Conservation (phyloP, 2,329 filamentous ascomycete genomes). For the Reticulascus tulasneorum region DNA sequence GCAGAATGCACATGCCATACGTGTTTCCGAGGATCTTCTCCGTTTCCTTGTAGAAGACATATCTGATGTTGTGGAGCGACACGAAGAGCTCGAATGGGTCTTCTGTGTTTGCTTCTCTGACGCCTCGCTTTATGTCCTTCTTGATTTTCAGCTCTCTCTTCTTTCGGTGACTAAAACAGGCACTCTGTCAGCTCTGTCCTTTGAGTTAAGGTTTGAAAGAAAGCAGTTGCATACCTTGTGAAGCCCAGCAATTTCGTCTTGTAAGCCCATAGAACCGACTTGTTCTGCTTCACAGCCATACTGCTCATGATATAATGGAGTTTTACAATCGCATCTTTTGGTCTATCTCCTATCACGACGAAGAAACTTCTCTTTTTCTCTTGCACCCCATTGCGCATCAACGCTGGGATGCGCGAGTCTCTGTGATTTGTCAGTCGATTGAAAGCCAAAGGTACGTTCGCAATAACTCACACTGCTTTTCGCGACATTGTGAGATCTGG, state of each 20-base stretch:
- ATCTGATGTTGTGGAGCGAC: constrained; percentile 93
- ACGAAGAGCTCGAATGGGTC: constrained; percentile 98
- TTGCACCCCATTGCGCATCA: constrained; percentile 86
- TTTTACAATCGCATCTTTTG: constrained; percentile 96
- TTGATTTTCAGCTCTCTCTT: constrained; percentile 99
- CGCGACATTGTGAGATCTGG: constrained; percentile 60
- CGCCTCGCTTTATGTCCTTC: constrained; percentile 93
- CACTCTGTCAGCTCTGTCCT: constrained; percentile 4
- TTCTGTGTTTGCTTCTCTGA: constrained; percentile 85
- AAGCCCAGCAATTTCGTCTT: constrained; percentile 96
- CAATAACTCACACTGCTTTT: constrained; percentile 47
- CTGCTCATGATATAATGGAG: constrained; percentile 88
- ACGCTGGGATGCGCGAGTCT: constrained; percentile 84
- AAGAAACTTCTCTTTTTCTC: constrained; percentile 99
- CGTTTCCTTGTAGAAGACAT: constrained; percentile 99
- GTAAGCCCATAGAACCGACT: constrained; percentile 96
- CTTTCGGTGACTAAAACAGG: constrained; percentile 71
- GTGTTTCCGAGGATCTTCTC: constrained; percentile 98
- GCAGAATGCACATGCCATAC: constrained; percentile 96
- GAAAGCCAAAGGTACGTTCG: rapidly evolving
- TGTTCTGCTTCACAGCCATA: constrained; percentile 82
- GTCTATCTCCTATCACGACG: constrained; percentile 87
- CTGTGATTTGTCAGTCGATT: constrained; percentile 35
- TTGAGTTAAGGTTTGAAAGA: not conserved
- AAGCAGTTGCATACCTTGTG: constrained; percentile 53